Conservation (phyloP, 768 basidiomycete species). For the Boletus edulis region DNA sequence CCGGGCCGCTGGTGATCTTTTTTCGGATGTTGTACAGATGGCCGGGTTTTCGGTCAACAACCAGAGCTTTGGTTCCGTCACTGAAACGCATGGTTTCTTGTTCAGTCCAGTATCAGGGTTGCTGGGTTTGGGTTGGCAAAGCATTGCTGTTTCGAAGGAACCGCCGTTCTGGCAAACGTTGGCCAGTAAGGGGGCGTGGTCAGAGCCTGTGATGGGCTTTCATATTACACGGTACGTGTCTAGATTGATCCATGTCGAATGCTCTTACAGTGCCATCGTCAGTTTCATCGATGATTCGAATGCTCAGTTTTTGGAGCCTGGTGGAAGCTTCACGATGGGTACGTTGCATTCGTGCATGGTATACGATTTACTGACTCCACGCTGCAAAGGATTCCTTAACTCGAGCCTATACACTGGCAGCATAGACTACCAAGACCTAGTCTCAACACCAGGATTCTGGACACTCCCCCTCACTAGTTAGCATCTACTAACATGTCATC, state of each 20-base stretch:
- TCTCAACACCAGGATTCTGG: slow-evolving; percentile 70
- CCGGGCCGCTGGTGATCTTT: slow-evolving; percentile 67
- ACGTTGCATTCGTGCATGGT: background rate
- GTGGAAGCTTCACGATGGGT: slow-evolving; percentile 79
- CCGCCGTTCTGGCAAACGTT: slow-evolving; percentile 87
- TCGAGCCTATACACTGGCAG: slow-evolving; percentile 72
- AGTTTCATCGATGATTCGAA: slow-evolving; percentile 44
- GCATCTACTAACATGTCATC: slow-evolving; percentile 17
- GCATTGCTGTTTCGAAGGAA: slow-evolving; percentile 68
- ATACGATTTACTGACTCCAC: background rate
- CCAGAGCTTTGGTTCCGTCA: slow-evolving; percentile 63
- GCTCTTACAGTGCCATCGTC: background rate
- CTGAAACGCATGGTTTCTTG: slow-evolving; percentile 48
- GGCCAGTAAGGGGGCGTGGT: slow-evolving; percentile 57
- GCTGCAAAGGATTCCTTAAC: slow-evolving; percentile 58
- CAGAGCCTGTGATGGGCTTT: slow-evolving; percentile 76
- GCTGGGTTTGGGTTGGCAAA: slow-evolving; percentile 79
- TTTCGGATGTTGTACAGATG: slow-evolving; percentile 76
- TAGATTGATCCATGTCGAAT: background rate
- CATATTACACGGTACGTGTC: slow-evolving; percentile 67
- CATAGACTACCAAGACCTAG: slow-evolving; percentile 77
- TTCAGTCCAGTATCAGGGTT: slow-evolving; percentile 78
- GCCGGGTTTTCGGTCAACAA: slow-evolving; percentile 80
- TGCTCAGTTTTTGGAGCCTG: slow-evolving; percentile 52
- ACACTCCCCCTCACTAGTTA: slow-evolving; percentile 60